A percentile compares a stretch with the other conserved stretches of the same genome.
These are phyloP conservation scores for Salix purpurea DNA, from an alignment of 345 rosid species.

Conservation along the genomic window DNA sequence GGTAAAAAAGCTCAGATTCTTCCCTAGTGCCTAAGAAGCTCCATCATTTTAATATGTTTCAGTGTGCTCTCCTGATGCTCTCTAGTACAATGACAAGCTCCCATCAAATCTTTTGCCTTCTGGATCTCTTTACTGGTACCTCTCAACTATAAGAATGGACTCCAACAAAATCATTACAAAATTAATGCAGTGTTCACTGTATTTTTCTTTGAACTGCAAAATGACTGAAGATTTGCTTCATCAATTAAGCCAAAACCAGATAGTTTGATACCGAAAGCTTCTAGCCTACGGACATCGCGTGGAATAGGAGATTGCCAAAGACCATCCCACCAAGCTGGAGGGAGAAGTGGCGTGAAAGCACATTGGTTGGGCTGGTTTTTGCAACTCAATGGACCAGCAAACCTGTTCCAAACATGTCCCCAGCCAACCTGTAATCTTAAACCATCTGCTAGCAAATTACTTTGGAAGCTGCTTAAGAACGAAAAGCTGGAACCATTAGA, in stretches of 20 bases:
- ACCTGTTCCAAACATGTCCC: constrained; percentile 98
- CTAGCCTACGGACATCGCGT: constrained; percentile 61
- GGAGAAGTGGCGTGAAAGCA: constrained; percentile 80
- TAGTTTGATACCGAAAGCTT: constrained; percentile 61
- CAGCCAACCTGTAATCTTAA: constrained; percentile 76
- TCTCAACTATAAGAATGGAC: background rate
- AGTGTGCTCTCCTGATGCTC: no score
- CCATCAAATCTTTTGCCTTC: no score
- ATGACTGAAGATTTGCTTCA: constrained; percentile 46
- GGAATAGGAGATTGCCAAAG: constrained; percentile 89
- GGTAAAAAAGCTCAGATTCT: no score
- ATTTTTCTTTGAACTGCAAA: constrained; percentile 58
- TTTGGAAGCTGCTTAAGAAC: constrained; percentile 86
- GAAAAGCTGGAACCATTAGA: constrained; percentile 49
- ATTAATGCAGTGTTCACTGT: constrained; percentile 44
- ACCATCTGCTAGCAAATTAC: constrained; percentile 61
- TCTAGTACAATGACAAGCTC: no score
- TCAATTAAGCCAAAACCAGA: constrained; percentile 75
- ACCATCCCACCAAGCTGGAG: constrained; percentile 99
- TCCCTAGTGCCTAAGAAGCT: no score
- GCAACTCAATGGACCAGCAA: constrained; percentile 90
- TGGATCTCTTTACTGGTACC: background rate
- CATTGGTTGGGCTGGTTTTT: constrained; percentile 69
- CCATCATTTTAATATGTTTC: no score
- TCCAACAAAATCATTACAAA: constrained; percentile 17